Base-by-base conservation (phyloP, 306 rosid species). In the Citrullus colocynthis region DNA sequence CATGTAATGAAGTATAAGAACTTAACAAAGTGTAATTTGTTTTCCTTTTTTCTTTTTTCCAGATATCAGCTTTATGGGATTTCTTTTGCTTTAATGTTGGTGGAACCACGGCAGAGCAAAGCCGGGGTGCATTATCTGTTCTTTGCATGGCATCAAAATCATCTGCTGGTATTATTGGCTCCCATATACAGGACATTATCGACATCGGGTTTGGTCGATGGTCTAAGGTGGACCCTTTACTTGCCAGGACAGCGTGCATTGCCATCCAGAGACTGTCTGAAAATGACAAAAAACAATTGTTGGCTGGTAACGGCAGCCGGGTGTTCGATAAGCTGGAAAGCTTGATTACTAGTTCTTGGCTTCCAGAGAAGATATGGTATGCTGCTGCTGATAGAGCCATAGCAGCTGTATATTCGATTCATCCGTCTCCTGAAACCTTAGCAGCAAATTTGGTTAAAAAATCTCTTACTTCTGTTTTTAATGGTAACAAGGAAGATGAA, bases 191-290 rank as follows among this genome's bases (percentile, higher is more conserved):
- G 83, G 98, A 92, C 78, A 89, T 94, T 67, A 85, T 94, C 56
- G 98, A 94, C 82, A 94, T 92, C 49, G 98, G 98, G 76, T 91
- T 94, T 85, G 98, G 98, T 60, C 90, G 97, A 78, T 94, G 97
- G 98, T 91, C 97, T 73, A 94, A 94, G 86, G 83, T 90, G 69
- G 98, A 94, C 79, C 93, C 97, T 73, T 83, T 94, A 89, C 96
- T 94, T 74, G 97, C 98, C 64, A 86, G 97, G 87, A 90, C 96
- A 44, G 96, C 98, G 21, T 90, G 98, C 78, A 78, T 85, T 83
- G 96, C 97, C 85, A 85, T 94, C 34, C 90, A 90, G 64, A 90
- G 97, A 80, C 78, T 94, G 81, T 90, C 96, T 37, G 92, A 87
- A 75, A 97, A 90, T 60, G 98, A 94, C 82, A 92, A 83, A 86